Conservation (phyloP, 768 basidiomycete species). For the Leccinum truebloodii region DNA sequence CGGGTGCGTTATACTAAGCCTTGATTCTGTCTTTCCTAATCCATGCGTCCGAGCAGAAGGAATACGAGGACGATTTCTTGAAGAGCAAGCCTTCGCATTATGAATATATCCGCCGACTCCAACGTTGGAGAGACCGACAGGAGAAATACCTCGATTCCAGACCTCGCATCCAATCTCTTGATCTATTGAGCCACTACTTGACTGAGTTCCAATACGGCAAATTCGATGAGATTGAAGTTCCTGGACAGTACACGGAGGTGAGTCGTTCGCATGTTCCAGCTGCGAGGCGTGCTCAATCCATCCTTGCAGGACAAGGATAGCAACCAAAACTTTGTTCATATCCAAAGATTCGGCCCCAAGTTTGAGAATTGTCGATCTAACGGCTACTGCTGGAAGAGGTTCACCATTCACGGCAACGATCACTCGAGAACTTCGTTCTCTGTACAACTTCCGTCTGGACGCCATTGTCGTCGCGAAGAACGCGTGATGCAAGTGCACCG, state of each 20-base stretch:
- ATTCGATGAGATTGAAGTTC: conserved; percentile 96
- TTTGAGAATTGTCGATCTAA: conserved; percentile 89
- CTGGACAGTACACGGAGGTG: conserved; percentile 98
- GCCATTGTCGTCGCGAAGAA: conserved; percentile 90
- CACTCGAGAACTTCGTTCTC: conserved; percentile 88
- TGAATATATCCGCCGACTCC: conserved; percentile 89
- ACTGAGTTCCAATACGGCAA: conserved; percentile 98
- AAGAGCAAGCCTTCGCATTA: conserved; percentile 73
- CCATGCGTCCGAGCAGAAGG: conserved; percentile 50
- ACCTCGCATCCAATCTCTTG: conserved; percentile 82
- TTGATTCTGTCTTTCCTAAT: conserved; percentile 1
- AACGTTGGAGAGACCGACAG: conserved; percentile 90
- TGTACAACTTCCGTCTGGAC: conserved; percentile 84
- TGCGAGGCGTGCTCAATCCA: conserved; percentile 3
- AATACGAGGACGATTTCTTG: conserved; percentile 91
- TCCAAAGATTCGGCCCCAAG: conserved; percentile 87
- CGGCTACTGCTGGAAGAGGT: conserved; percentile 85
- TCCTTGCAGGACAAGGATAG: conserved; percentile 84
- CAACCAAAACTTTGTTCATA: conserved; percentile 86
- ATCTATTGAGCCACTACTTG: conserved; percentile 86
- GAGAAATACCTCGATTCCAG: conserved; percentile 81
- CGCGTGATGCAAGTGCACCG: conserved; percentile 89
- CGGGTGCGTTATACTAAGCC: conserved; percentile 45
- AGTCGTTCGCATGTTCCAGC: conserved; percentile 13
- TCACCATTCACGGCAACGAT: conserved; percentile 89